Evolutionary conservation across 768 basidiomycete genomes (phyloP).

Genomic region (Mycena indigotica): DNA sequence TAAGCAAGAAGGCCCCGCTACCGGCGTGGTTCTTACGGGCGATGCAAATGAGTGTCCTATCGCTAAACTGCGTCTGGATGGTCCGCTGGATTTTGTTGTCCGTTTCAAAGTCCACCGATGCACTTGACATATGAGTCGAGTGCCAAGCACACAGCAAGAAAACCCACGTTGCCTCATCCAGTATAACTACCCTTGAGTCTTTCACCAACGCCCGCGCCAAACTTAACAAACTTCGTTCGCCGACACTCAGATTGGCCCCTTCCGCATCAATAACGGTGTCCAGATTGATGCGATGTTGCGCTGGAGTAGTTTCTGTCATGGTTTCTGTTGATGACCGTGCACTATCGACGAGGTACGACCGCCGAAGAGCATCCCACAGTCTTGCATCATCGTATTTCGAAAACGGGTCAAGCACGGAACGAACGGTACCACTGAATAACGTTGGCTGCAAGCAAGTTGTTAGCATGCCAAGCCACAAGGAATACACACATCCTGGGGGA

Average conservation of each 20-base stretch:
- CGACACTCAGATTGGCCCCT: conserved; percentile 73
- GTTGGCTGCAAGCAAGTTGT: conserved; percentile 40
- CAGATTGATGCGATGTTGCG: conserved; percentile 46
- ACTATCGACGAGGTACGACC: conserved; percentile 46
- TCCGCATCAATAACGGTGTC: conserved; percentile 75
- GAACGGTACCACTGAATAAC: conserved; percentile 59
- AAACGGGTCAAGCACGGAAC: conserved; percentile 62
- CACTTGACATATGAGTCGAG: conserved; percentile 31
- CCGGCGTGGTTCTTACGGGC: no score
- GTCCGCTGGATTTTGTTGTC: conserved; percentile 81
- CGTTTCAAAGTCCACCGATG: conserved; percentile 75
- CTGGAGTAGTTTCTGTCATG: neutral
- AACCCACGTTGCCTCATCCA: conserved; percentile 71
- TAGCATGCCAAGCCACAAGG: neutral
- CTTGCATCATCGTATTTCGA: conserved; percentile 62
- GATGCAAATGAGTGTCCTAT: conserved; percentile 75
- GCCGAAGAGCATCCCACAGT: conserved; percentile 71
- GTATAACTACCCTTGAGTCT: conserved; percentile 68
- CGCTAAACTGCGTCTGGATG: conserved; percentile 68
- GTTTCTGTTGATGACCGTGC: conserved; percentile 12
- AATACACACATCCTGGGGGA: conserved; percentile 63
- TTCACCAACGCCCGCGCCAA: conserved; percentile 80
- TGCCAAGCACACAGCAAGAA: neutral
- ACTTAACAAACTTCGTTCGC: conserved; percentile 71
- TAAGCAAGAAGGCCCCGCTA: neutral